Evolutionary conservation across 331 rosid genomes (phyloP), one percentile per base, ranked within the genome.

Genomic region (Phaseolus coccineus): DNA sequence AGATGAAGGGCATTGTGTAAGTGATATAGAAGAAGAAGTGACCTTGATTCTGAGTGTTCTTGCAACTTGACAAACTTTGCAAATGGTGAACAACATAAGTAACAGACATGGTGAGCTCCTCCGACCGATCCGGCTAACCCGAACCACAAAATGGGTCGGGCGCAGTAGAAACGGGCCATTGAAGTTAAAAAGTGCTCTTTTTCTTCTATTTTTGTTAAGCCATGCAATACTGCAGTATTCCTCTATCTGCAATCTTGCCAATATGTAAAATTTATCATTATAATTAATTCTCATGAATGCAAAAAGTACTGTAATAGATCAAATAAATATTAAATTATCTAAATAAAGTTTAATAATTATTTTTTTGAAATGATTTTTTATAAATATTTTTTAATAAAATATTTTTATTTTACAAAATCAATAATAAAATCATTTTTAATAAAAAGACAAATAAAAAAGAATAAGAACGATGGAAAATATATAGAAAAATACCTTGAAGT

Each of bases 1-100:
- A 90, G 68, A 91, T 76, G 89, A 91, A 91, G 15, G 98, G 97
- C 98, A 96, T 83, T 78, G 77, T 68, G 9, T 16, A 0, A 2
- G 64, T 3, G 5, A 69, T 55, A 76, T 2, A 42, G 61, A 74
- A 16, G 52, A 30, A 53, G 58, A 39, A 37, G 53, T 25, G 71
- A 24, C 16, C 74, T 51, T 74, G 33, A 74, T 44, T 75, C 2
- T 13, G 8, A 19, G 81, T 42, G 55, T 73, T 67, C 79, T 77
- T 44, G 82, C 77, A 83, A 81, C 57, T 52, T 12, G 24, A 53
- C 61, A 69, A 42, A 59, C 81, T 56, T 70, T 63, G 82, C 2
- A 42, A 57, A 69, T 70, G 79, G 40, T 71, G 69, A 76, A 44
- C 51, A 30, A 13, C 48, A 39, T 56, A 61, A 80, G 80, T 62